Evolutionary conservation across 768 basidiomycete species (phyloP).

Genomic region (Coprinopsis sp.): DNA sequence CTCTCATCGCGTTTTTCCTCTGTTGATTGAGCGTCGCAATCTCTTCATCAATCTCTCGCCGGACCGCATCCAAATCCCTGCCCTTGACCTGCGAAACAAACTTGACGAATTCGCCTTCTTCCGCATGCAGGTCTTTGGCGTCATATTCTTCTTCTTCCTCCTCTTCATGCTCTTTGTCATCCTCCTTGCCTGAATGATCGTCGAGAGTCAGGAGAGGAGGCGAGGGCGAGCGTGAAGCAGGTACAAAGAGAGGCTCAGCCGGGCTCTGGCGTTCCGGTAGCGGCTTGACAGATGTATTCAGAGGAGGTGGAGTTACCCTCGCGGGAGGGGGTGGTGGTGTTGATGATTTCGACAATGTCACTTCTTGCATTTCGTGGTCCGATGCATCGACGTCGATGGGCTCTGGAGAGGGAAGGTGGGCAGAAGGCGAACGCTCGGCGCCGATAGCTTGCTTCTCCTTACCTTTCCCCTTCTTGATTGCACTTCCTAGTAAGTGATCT

Average conservation of each 20-base stretch:
- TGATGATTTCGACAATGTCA: background rate
- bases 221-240: slow-evolving; percentile 3
- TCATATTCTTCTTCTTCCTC: slow-evolving; percentile 52
- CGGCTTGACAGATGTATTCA: background rate
- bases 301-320: too few relatives aligned
- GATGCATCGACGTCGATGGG: slow-evolving; percentile 1
- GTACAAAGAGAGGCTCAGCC: slow-evolving; percentile 18
- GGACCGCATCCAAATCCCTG: slow-evolving; percentile 72
- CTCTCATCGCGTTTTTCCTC: slow-evolving; percentile 84
- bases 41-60: slow-evolving; percentile 89
- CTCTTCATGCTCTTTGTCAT: slow-evolving; percentile 10
- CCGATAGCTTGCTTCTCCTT: too few relatives aligned
- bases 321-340: too few relatives aligned
- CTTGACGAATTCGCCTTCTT: slow-evolving; percentile 87
- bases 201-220: slow-evolving; percentile 7
- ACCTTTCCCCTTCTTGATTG: too few relatives aligned
- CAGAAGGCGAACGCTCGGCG: too few relatives aligned
- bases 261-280: background rate
- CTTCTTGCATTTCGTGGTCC: slow-evolving; percentile 42
- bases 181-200: background rate
- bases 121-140: slow-evolving; percentile 69
- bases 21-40: slow-evolving; percentile 77
- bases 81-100: slow-evolving; percentile 92
- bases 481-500: too few relatives aligned
- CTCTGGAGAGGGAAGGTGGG: background rate